phyloP scores from a whole-genome alignment of 2,329 filamentous ascomycete species.

The Salinomyces thailandicus region DNA sequence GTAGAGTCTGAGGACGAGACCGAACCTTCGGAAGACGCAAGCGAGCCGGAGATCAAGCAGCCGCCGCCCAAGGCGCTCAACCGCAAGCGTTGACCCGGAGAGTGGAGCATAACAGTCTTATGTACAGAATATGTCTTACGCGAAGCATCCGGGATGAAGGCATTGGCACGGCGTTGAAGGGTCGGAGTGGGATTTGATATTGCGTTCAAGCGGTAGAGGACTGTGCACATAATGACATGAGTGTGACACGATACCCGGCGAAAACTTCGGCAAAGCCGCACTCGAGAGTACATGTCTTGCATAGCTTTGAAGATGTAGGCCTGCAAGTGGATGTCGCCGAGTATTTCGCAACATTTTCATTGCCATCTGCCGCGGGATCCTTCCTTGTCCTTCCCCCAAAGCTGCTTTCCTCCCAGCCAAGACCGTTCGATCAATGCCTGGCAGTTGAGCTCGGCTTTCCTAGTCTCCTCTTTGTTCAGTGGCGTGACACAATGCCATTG shows the following conservation, averaged over 20 bases:
- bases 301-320: background rate
- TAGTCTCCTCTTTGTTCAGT: no score
- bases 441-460: no score
- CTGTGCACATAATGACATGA: constrained; percentile 23
- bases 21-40: constrained; percentile 8
- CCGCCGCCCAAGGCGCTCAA: constrained; percentile 12
- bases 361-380: background rate
- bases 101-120: background rate
- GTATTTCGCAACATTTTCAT: no score
- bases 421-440: no score
- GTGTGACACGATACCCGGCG: constrained; percentile 19
- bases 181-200: background rate
- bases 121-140: background rate
- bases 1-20: constrained; percentile 6
- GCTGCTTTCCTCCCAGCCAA: background rate
- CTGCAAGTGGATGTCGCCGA: no score
- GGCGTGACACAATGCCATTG: no score
- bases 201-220: constrained; percentile 12
- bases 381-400: background rate
- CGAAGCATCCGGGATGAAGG: constrained; percentile 1
- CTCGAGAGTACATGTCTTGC: background rate
- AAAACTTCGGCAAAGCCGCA: background rate
- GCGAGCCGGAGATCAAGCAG: constrained; percentile 11
- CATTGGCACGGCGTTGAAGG: constrained; percentile 4
- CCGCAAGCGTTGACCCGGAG: constrained; percentile 11